These are phyloP conservation scores for Cryptosporidium baileyi DNA, from an alignment of 169 alveolate species.

Conservation along the genomic window DNA sequence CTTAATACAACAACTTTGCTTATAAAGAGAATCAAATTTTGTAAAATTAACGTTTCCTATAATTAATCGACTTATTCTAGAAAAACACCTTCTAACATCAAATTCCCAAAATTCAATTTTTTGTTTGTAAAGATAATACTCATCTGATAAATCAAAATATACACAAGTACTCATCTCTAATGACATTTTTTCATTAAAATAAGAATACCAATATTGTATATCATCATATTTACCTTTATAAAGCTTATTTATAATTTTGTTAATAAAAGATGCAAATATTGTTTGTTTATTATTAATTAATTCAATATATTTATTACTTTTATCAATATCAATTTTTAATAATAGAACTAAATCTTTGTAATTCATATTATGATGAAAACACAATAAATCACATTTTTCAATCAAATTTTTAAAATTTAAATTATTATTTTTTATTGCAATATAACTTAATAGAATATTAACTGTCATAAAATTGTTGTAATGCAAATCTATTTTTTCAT, in stretches of 20 bases:
- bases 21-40: neutral
- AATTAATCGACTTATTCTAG: conserved; percentile 9
- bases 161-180: conserved; percentile 13
- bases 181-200: neutral
- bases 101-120: conserved; percentile 30
- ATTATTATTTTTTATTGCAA: neutral
- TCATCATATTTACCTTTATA: neutral
- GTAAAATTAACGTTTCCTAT: conserved; percentile 24
- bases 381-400: conserved; percentile 12
- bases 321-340: neutral
- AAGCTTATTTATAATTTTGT: neutral
- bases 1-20: conserved; percentile 39
- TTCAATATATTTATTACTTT: neutral
- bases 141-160: conserved; percentile 19
- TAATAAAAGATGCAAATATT: neutral
- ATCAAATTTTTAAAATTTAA: neutral
- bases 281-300: neutral
- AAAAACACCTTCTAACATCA: conserved; percentile 20
- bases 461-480: no score
- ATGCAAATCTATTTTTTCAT: no score
- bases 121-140: conserved; percentile 4
- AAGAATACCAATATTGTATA: neutral
- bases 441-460: conserved; percentile 1
- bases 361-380: conserved; percentile 1
- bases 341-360: neutral